phyloP scores from a whole-genome alignment of 2,329 filamentous ascomycete species.

The Penicillium griseofulvum region DNA sequence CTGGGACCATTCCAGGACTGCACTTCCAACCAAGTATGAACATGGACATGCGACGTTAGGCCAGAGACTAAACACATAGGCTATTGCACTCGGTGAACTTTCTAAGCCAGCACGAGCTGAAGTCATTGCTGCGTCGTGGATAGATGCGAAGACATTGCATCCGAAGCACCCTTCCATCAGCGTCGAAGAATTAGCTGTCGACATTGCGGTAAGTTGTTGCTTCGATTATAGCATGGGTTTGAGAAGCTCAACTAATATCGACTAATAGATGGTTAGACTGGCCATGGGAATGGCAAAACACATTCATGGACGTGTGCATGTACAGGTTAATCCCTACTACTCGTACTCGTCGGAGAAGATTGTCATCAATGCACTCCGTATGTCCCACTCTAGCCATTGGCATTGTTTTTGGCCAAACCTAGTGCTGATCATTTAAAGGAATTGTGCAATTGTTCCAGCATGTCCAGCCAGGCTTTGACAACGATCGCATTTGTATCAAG shows the following conservation, averaged over 20 bases:
- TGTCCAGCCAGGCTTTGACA: conserved; percentile 47
- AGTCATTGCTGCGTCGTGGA: conserved; percentile 20
- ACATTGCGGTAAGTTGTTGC: conserved; percentile 50
- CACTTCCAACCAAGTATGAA: conserved; percentile 53
- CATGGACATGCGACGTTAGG: too few relatives aligned
- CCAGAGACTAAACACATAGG: conserved; percentile 26
- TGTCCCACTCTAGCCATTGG: conserved; percentile 8
- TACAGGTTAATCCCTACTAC: conserved; percentile 60
- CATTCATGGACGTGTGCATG: conserved; percentile 54
- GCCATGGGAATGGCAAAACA: conserved; percentile 52
- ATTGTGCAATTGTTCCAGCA: conserved; percentile 50
- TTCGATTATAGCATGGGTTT: background rate
- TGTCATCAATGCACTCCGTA: conserved; percentile 53
- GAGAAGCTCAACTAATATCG: background rate
- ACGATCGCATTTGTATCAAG: conserved; percentile 59
- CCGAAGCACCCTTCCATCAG: conserved; percentile 36
- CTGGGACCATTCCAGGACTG: conserved; percentile 53
- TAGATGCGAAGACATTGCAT: conserved; percentile 38
- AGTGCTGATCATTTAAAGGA: conserved; percentile 39
- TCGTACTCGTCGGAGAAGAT: conserved; percentile 53
- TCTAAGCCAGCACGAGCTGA: conserved; percentile 40
- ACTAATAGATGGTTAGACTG: conserved; percentile 54
- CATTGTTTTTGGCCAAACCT: background rate
- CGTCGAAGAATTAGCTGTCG: conserved; percentile 53
- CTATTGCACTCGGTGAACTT: conserved; percentile 52